Base-by-base conservation (phyloP, 1,139 yeast species). In the Zygosaccharomyces pseudobailii region DNA sequence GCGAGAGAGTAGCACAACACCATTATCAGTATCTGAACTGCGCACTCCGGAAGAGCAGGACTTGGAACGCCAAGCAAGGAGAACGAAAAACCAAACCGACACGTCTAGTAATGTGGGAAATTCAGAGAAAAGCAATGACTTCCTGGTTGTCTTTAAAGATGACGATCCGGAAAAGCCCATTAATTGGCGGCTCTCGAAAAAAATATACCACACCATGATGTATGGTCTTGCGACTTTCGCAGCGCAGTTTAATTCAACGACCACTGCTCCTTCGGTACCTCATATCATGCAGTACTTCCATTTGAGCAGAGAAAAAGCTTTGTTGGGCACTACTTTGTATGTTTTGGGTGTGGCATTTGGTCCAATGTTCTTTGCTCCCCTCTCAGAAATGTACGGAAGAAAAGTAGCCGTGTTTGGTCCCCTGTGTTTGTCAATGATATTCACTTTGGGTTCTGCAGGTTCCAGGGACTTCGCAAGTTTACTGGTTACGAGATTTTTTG, bases 381-480 rank as follows among this genome's bases (percentile, higher is more conserved):
- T 72, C 45, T 63, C 72, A 3, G 77, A 73, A 52, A 61, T 57
- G 2, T 62, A 72, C 46, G 79, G 80, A 4, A 65, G 79, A 52
- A 73, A 73, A 41, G 56, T 68, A 50, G 69, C 77, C 41, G 78
- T 75, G 52, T 42, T 73, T 21, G 45, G 67, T 5, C 70, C 79
- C 0, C 71, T 77, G 55, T 76, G 79, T 7, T 49, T 70, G 24
- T 71, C 78, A 3, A 71, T 74, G 66, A 65, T 77, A 19, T 71
- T 77, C 57, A 70, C 75, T 28, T 71, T 77, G 72, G 79, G 78
- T 9, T 70, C 75, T 27, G 80, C 80, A 1, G 70, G 76, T 42
- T 58, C 78, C 4, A 62, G 70, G 33, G 74, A 78, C 54, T 69
- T 74, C 9, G 61, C 70, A 20, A 67, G 75, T 34, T 57, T 78